Evolutionary conservation across 257 asterid species (phyloP).

Genomic region (Rehmannia glutinosa): DNA sequence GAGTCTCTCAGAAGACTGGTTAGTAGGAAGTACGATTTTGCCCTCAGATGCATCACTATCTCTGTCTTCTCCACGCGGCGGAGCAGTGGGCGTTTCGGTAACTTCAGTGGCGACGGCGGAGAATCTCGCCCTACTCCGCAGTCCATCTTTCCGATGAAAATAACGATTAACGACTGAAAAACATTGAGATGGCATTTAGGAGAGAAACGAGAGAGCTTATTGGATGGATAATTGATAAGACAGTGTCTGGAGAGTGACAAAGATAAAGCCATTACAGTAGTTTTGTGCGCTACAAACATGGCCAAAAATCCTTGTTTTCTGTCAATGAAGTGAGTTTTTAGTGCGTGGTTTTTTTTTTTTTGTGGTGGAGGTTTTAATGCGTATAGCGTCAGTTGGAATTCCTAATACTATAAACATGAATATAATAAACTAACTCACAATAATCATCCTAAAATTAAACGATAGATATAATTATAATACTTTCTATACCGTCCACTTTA

Average conservation of each 20-base stretch:
- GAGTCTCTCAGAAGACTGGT: constrained; percentile 67
- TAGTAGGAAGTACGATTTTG: constrained; percentile 67
- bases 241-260: constrained; percentile 30
- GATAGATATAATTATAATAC: no score
- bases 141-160: constrained; percentile 2
- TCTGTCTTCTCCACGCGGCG: constrained; percentile 22
- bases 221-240: constrained; percentile 27
- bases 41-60: constrained; percentile 15
- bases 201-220: constrained; percentile 20
- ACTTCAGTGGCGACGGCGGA: constrained; percentile 60
- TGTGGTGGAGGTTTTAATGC: constrained; percentile 6
- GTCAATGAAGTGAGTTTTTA: not conserved
- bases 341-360: not conserved
- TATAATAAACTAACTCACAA: no score
- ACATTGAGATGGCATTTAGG: constrained; percentile 19
- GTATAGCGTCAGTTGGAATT: no score
- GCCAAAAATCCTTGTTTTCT: not conserved
- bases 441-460: no score
- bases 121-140: constrained; percentile 25
- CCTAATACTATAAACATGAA: no score
- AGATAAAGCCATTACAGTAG: constrained; percentile 33
- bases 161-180: constrained; percentile 9
- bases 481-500: no score
- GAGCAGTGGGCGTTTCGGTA: constrained; percentile 30
- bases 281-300: constrained; percentile 9